Base-by-base conservation (phyloP, 305 asterid genomes). In the Nicotiana rustica region DNA sequence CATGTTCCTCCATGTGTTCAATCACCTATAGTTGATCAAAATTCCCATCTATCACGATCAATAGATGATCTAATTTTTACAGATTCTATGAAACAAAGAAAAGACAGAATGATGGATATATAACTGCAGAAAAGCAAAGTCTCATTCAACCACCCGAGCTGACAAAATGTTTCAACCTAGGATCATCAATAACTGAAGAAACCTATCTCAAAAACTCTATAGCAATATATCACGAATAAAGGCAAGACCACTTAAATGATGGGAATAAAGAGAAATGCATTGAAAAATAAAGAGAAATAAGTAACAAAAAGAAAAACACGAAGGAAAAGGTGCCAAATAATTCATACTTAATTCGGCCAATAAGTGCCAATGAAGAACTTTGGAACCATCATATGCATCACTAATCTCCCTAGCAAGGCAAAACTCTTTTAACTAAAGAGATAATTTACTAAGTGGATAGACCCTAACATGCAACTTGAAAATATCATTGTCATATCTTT, bases 1-100 rank as follows among this genome's bases (percentile, higher is more conserved):
- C 94, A 44, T 93, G 88, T 87, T 94, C 99, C 92, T 93, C 96
- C 97, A 96, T 91, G 75, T 96, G 99, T 85, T 96, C 99, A 81
- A 96, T 94, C 85, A 96, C 99, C 99, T 96, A 60, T 13, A 21
- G 35, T 59, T 38, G 70, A 83, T 59, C 77, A 81, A 67, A 49
- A 84, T 78, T 29, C n/a, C 68, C 6, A 36, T 36, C 69, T 13
- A 73, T 67, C n/a, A 84, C 14, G 18, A 52, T 52, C 17, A 80
- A 80, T 9, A 69, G 52, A 55, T 52, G 80, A 29, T 62, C 56
- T 75, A 25, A 52, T 9, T 44, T 29, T 52, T 75, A 52, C 21
- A 29, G 80, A 75, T 29, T 75, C 6, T 52, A 75, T 8, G 80
- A 25, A 75, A 29, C 29, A 29, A 75, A 75, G 65, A 75, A 49